Conservation (phyloP, 2,329 filamentous ascomycete genomes). For the Metarhizium brunneum region DNA sequence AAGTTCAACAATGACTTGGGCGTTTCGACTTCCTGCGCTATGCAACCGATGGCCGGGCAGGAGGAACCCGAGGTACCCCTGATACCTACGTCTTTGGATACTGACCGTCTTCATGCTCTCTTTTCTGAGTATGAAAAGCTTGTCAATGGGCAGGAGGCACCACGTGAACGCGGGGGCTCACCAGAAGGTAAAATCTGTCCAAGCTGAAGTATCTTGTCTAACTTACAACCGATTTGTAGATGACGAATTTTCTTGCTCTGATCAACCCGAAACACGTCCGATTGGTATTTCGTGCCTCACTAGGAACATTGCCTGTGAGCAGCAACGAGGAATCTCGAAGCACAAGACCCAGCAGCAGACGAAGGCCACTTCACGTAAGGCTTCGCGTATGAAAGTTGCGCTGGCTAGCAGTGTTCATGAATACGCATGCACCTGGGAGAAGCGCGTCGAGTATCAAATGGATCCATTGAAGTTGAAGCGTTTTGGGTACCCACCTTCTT, state of each 20-base stretch:
- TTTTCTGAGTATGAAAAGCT: slow-evolving; percentile 1
- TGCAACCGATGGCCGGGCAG: not conserved
- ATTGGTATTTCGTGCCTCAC: not conserved
- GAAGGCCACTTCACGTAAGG: not conserved
- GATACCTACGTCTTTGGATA: not conserved
- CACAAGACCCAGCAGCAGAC: not conserved
- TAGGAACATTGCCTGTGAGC: not conserved
- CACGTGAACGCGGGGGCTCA: not conserved
- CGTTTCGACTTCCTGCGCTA: not conserved
- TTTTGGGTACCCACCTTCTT: too few relatives aligned
- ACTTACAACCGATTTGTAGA: not conserved
- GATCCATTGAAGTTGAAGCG: not conserved
- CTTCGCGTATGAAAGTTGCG: not conserved
- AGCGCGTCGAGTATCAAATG: not conserved
- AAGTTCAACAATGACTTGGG: not conserved
- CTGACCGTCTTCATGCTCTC: slow-evolving; percentile 1
- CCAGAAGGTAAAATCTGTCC: not conserved
- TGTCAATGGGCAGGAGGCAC: not conserved
- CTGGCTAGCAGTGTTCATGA: not conserved
- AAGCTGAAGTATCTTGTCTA: not conserved
- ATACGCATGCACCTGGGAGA: not conserved
- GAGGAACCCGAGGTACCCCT: not conserved
- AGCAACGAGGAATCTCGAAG: slow-evolving; percentile 1
- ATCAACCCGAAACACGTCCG: not conserved
- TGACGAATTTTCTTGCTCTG: not conserved